Percentiles rank a stretch among this genome's conserved stretches.
phyloP scores from a whole-genome alignment of 176 grass and related monocot species.

The Carex littledalei region DNA sequence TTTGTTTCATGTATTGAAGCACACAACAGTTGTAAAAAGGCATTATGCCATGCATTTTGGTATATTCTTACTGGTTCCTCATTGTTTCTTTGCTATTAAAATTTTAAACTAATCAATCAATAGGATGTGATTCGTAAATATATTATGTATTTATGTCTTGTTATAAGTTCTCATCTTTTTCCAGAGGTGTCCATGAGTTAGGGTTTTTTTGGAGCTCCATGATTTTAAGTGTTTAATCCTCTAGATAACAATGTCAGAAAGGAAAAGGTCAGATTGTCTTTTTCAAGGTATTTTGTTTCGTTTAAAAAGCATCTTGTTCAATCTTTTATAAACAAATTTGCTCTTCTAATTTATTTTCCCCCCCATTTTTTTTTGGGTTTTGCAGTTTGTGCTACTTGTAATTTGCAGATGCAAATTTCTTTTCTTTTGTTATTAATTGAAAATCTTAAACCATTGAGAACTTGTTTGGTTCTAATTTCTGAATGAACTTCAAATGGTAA shows the following conservation, averaged over 20 bases:
- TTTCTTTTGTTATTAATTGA: neutral
- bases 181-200: neutral
- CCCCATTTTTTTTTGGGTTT: neutral
- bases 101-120: constrained; percentile 8
- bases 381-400: neutral
- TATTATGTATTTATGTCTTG: neutral
- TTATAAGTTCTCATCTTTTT: constrained; percentile 16
- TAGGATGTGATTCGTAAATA: neutral
- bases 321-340: neutral
- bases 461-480: neutral
- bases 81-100: neutral
- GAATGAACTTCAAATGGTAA: neutral
- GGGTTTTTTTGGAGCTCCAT: constrained; percentile 12
- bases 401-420: neutral
- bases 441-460: neutral
- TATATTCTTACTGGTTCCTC: neutral
- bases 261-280: neutral
- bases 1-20: constrained; percentile 12
- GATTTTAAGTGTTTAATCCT: neutral
- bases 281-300: neutral
- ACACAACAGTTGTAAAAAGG: neutral
- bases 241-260: constrained; percentile 1
- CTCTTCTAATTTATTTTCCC: neutral
- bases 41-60: constrained; percentile 7
- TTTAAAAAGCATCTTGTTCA: neutral